phyloP scores from a whole-genome alignment of 768 basidiomycete species.

The Phylloporus rhodoxanthus region DNA sequence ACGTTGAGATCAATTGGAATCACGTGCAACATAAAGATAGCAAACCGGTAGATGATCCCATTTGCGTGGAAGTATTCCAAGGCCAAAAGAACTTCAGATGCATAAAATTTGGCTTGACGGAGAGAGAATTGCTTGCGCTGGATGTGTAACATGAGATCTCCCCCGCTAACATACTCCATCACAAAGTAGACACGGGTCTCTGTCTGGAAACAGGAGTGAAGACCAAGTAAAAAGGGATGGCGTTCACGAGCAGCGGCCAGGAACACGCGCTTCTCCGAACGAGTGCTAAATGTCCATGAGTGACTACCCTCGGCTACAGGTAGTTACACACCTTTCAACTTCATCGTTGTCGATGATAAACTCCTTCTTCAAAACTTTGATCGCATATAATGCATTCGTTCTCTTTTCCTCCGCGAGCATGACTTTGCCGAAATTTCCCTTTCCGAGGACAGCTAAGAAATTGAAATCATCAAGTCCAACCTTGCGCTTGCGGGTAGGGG shows the following conservation, averaged over 20 bases:
- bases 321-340: conserved; percentile 78
- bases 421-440: conserved; percentile 99
- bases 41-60: conserved; percentile 97
- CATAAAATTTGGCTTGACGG: conserved; percentile 98
- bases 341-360: conserved; percentile 99
- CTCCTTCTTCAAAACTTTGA: conserved; percentile 99
- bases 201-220: conserved; percentile 99
- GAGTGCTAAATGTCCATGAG: conserved; percentile 56
- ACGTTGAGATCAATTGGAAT: neutral
- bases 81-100: conserved; percentile 91
- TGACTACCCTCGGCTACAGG: neutral
- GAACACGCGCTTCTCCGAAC: conserved; percentile 98
- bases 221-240: conserved; percentile 92
- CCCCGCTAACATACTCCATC: conserved; percentile 99
- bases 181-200: conserved; percentile 99
- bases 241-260: conserved; percentile 93
- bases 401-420: conserved; percentile 99
- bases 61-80: conserved; percentile 97
- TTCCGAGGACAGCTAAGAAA: conserved; percentile 95
- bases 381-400: conserved; percentile 84
- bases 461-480: conserved; percentile 98
- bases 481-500: conserved; percentile 61
- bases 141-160: conserved; percentile 98
- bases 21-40: neutral
- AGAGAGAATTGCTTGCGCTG: conserved; percentile 98